Conservation (phyloP, 495 filamentous ascomycete genomes). For the Jackrogersella minutella region DNA sequence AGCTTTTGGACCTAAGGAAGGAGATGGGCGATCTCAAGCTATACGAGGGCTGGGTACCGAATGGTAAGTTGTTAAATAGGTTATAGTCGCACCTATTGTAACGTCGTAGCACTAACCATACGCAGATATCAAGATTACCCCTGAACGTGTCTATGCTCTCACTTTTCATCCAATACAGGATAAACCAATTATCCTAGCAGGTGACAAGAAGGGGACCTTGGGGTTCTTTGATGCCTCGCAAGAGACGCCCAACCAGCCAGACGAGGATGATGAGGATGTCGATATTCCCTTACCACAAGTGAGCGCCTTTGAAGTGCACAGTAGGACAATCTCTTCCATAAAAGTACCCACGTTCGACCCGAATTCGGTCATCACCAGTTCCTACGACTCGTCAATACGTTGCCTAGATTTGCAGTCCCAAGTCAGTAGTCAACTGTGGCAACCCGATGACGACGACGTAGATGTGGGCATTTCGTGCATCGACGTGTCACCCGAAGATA, state of each 20-base stretch:
- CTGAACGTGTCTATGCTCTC: constrained; percentile 86
- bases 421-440: constrained; percentile 79
- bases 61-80: constrained; percentile 58
- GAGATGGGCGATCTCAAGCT: constrained; percentile 81
- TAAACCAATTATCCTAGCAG: constrained; percentile 92
- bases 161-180: constrained; percentile 86
- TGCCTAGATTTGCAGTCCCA: constrained; percentile 84
- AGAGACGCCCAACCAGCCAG: constrained; percentile 57
- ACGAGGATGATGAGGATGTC: constrained; percentile 69
- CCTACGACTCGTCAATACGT: constrained; percentile 94
- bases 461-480: constrained; percentile 84
- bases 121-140: constrained; percentile 88
- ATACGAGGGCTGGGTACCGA: constrained; percentile 83
- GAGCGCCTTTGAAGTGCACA: constrained; percentile 86
- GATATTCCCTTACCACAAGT: constrained; percentile 77
- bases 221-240: constrained; percentile 94
- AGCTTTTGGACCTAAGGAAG: constrained; percentile 76
- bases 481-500: constrained; percentile 73
- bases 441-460: constrained; percentile 68
- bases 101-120: constrained; percentile 28
- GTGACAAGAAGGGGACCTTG: constrained; percentile 92
- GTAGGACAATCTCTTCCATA: constrained; percentile 86
- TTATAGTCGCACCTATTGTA: background rate
- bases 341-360: constrained; percentile 75
- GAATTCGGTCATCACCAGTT: constrained; percentile 79